Base-by-base conservation (phyloP, 2,329 filamentous ascomycete genomes). In the Trichoderma hamatum region DNA sequence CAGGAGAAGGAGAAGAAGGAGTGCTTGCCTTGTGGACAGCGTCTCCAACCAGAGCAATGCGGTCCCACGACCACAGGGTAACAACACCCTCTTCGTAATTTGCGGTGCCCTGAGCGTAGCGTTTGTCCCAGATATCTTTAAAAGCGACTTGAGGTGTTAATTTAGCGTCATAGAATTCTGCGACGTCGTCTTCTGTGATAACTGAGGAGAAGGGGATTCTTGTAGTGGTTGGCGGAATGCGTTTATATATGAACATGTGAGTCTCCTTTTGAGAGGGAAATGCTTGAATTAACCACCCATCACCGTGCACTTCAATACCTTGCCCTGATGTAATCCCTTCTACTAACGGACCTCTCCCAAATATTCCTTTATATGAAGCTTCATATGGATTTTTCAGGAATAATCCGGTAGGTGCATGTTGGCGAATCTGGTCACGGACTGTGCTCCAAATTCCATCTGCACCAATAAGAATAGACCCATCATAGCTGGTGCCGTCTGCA, bases 401-500 rank as follows among this genome's bases (percentile, higher is more conserved):
- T 5, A 54, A 14, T 14, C 51, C 51, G 6, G 3, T 28, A 6
- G 51, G 51, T 28, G 51, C 51, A 16, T 24, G 21, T 16, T 54
- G 21, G 14, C 51, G 51, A 24, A 54, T 28, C 51, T 54, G 51
- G 4, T 54, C 21, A 54, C 51, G 51, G 16, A 54, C 51, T 9
- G 51, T 54, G 14, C 51, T 54, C 51, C 51, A 54, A 54, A 54
- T 54, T 54, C 82, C 82, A 69, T 84, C 82, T 9, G 80, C 80
- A 7, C 81, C 82, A 28, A 83, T 74, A 13, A 82, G 66, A 21
- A 84, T 73, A 69, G 79, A 74, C 0, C 78, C 81, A 0, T 70
- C 24, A 68, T 78, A 78, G 0, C 72, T 60, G 0, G 73, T 73
- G 7, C 80, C 80, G 66, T 82, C 79, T 3, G 71, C 72, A 39